Base-by-base conservation (phyloP, 139 green algal species). In the Prasinococcaceae sp. region DNA sequence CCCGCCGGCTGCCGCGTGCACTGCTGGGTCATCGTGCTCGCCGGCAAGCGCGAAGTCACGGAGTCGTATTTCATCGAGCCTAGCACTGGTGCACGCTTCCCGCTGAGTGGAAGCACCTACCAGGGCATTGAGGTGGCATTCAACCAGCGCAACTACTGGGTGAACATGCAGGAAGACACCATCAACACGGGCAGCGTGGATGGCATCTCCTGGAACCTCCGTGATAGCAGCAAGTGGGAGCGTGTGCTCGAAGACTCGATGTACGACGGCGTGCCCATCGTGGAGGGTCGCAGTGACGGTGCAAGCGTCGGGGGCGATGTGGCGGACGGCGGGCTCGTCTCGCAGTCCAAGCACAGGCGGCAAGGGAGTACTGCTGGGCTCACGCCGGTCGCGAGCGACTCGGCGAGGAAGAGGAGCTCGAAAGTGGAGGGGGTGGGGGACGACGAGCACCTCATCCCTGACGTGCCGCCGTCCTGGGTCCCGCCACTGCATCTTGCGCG, bases 401-500 rank as follows among this genome's bases (percentile, higher is more conserved):
- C n/a, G n/a, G n/a, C n/a, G n/a, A n/a, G n/a, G n/a, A n/a, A n/a
- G n/a, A n/a, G n/a, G n/a, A n/a, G n/a, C n/a, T n/a, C 19, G 28
- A 16, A 9, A 30, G 50, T 32, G 53, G 29, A 45, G 43, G 28
- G 14, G 27, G 49, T 35, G 33, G 51, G 51, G 36, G 50, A 69
- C 9, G 30, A 61, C 5, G 39, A 12, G 40, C 16, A 41, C n/a
- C 33, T 23, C 20, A 32, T 47, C 6, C 30, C 28, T 9, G 82
- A 92, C 35, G 75, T 89, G 48, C 78, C 81, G 9, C 61, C 69
- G 8, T 72, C 42, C 47, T 93, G 83, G 83, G 78, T 87, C 35
- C 72, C 73, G 3, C 73, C 73, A 44, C 59, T 93, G 28, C 25
- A 24, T 3, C 72, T 93, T 3, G 51, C 77, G 1, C 44, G 74